Evolutionary conservation across 108 stramenopile genomes (phyloP), one percentile per base, ranked within the genome.

Genomic region (Cyclotella baltica): DNA sequence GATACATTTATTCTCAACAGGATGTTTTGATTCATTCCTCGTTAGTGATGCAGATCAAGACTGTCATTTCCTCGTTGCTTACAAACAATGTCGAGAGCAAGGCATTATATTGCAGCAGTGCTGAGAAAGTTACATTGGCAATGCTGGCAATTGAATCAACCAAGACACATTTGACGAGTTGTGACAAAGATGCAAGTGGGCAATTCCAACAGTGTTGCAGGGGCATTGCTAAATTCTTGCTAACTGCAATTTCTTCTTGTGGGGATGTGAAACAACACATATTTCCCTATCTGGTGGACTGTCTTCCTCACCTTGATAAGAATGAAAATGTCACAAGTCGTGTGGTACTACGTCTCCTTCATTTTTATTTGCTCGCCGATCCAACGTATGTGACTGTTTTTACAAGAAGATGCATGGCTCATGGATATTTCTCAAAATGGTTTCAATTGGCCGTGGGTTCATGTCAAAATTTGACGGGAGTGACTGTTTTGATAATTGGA

Each of bases 21-120:
- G n/a, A n/a, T n/a, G n/a, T n/a, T n/a, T n/a, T n/a, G n/a, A 16
- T 83, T 28, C 82, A 83, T 70, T 73, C 75, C n/a, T 34, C 66
- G 3, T 34, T 83, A 23, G 29, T 61, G 8, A 37, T 73, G n/a
- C 75, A 56, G 11, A 69, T 58, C 9, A 77, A 73, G 37, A 29
- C 77, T 28, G 76, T 43, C 22, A 67, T 83, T 57, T 11, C 40
- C 30, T 66, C 50, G 18, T 57, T 83, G 20, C 62, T 83, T 1
- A 3, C 20, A 37, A n/a, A 31, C 63, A 73, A 66, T 23, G 22
- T 20, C 22, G 51, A n/a, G 2, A 0, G 22, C 6, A 63, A 36
- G 4, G 3, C 0, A 29, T 30, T 50, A 28, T 52, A 10, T 52
- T 10, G 18, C 51, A n/a, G 10, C 18, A n/a, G 51, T n/a, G n/a